These are phyloP conservation scores for Xylaria flabelliformis DNA, from an alignment of 495 filamentous ascomycete species.

Conservation along the genomic window DNA sequence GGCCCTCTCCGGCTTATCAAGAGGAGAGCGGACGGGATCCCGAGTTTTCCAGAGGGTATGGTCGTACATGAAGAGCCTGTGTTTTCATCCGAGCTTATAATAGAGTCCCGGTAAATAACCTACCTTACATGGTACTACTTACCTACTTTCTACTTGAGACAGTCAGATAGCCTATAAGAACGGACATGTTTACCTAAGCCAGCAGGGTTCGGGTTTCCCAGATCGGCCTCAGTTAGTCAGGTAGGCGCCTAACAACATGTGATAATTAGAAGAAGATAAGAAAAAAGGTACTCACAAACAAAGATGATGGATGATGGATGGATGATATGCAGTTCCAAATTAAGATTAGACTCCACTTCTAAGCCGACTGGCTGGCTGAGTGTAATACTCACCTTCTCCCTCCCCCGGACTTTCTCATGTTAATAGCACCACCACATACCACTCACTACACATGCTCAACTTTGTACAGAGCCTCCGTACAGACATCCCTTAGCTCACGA, in stretches of 20 bases:
- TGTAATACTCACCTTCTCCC: neutral
- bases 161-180: too few species aligned
- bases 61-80: slow-evolving; percentile 35
- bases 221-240: neutral
- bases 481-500: neutral
- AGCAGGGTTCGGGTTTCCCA: too few species aligned
- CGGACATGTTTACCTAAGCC: too few species aligned
- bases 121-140: too few species aligned
- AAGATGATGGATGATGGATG: neutral
- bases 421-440: neutral
- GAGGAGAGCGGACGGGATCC: slow-evolving; percentile 53
- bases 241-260: neutral
- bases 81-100: neutral
- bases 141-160: too few species aligned
- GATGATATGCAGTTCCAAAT: neutral
- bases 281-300: neutral
- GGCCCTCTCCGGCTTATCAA: slow-evolving; percentile 38
- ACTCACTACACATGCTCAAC: neutral
- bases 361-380: neutral
- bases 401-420: neutral
- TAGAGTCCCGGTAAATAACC: neutral
- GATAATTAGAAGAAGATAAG: neutral
- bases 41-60: slow-evolving; percentile 47
- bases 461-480: neutral
- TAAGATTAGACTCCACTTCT: neutral